Evolutionary conservation across 441 rosid genomes (phyloP).

Genomic region (Populus hybrid): DNA sequence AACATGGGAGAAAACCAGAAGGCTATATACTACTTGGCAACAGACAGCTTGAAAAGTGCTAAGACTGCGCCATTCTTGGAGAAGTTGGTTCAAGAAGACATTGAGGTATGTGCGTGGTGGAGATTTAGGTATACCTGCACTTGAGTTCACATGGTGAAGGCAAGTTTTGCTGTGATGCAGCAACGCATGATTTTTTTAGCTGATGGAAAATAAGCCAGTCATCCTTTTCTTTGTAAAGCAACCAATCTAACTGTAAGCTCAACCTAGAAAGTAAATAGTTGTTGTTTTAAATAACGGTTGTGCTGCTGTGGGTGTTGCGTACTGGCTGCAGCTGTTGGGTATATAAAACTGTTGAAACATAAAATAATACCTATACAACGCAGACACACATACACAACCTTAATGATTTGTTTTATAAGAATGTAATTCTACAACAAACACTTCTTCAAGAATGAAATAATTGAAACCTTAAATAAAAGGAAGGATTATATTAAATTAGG

Average conservation of each 20-base stretch:
- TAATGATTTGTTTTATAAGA: not conserved
- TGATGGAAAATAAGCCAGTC: not conserved
- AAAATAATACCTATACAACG: not conserved
- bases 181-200: not conserved
- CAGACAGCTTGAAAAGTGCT: conserved; percentile 90
- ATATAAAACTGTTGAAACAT: too few species aligned
- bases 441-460: not conserved
- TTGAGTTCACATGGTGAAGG: not conserved
- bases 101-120: conserved; percentile 52
- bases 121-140: not conserved
- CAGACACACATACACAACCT: not conserved
- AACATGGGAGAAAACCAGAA: conserved; percentile 96
- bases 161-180: not conserved
- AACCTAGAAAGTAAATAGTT: not conserved
- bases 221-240: not conserved
- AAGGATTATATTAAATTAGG: not conserved
- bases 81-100: conserved; percentile 77
- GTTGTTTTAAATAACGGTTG: not conserved
- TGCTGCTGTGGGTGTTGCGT: not conserved
- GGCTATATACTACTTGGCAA: conserved; percentile 84
- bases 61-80: conserved; percentile 93
- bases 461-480: not conserved
- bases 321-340: not conserved
- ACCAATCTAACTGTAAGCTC: not conserved
- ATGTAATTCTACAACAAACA: not conserved